Percentiles rank a stretch among this genome's conserved stretches.
Evolutionary conservation across 176 grass and related monocot species (phyloP).

Genomic region (Typha latifolia): DNA sequence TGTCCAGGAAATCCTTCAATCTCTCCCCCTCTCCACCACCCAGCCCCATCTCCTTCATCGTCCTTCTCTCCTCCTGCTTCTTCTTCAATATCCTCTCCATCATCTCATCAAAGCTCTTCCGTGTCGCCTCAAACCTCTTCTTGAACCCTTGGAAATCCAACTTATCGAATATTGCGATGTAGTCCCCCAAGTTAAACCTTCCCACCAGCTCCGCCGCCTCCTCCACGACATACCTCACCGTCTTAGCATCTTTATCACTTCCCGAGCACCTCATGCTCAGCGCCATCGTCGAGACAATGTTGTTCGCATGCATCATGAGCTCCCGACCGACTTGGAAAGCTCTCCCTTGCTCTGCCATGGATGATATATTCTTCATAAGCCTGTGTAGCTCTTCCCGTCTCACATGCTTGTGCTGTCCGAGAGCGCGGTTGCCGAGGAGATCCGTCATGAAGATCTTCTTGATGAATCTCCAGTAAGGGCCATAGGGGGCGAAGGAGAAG

Average conservation of each 20-base stretch:
- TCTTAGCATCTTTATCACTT: slow-evolving; percentile 20
- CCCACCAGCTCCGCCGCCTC: slow-evolving; percentile 48
- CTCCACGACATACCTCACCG: slow-evolving; percentile 23
- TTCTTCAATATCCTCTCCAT: slow-evolving; percentile 49
- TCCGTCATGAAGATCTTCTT: slow-evolving; percentile 46
- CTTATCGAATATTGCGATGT: slow-evolving; percentile 36
- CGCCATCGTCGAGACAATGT: slow-evolving; percentile 41
- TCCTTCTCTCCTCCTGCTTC: not conserved
- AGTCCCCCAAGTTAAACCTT: slow-evolving; percentile 47
- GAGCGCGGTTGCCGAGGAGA: slow-evolving; percentile 24
- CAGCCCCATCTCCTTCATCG: slow-evolving; percentile 31
- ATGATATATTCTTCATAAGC: slow-evolving; percentile 2
- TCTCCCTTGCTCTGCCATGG: too few relatives aligned
- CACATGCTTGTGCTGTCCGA: slow-evolving; percentile 41
- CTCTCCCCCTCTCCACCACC: not conserved
- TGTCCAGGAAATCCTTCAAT: slow-evolving; percentile 31
- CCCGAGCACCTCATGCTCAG: slow-evolving; percentile 29
- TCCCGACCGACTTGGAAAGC: too few relatives aligned
- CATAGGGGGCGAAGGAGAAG: slow-evolving; percentile 66
- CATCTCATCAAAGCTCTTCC: slow-evolving; percentile 38
- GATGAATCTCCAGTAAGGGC: slow-evolving; percentile 67
- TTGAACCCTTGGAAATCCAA: slow-evolving; percentile 62
- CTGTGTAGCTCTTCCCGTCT: slow-evolving; percentile 42
- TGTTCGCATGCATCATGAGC: slow-evolving; percentile 22
- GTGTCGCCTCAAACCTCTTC: slow-evolving; percentile 26